Evolutionary conservation across 2,329 filamentous ascomycete species (phyloP).

Genomic region (Fusarium sp.): DNA sequence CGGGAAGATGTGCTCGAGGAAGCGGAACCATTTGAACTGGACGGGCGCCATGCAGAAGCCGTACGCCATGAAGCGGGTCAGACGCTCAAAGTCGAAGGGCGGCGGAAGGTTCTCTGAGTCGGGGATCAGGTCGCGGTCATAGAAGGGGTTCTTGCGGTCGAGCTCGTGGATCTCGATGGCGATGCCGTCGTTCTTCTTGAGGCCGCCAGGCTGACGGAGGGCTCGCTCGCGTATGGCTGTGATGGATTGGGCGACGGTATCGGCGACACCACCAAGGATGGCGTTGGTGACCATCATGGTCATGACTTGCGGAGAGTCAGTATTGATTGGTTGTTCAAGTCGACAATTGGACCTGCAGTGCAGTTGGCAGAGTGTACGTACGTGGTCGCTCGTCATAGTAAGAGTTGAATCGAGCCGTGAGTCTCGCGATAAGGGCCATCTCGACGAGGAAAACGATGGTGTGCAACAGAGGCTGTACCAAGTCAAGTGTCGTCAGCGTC

Average conservation of each 20-base stretch:
- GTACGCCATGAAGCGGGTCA: constrained; percentile 96
- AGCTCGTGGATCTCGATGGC: constrained; percentile 91
- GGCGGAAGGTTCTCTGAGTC: constrained; percentile 73
- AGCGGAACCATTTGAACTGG: constrained; percentile 96
- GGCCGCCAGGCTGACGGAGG: constrained; percentile 70
- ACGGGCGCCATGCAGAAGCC: constrained; percentile 96
- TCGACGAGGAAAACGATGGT: constrained; percentile 86
- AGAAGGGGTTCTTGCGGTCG: constrained; percentile 80
- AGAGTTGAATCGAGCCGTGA: constrained; percentile 89
- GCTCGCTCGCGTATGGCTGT: constrained; percentile 81
- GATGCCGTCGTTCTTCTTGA: constrained; percentile 75
- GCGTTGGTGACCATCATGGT: constrained; percentile 99
- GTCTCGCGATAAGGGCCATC: constrained; percentile 84
- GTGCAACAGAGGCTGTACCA: constrained; percentile 83
- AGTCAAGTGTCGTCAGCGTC: constrained; percentile 35
- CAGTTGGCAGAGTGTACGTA: constrained; percentile 54
- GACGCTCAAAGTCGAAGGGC: constrained; percentile 93
- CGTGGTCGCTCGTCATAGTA: constrained; percentile 93
- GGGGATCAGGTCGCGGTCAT: constrained; percentile 74
- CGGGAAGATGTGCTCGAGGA: constrained; percentile 85
- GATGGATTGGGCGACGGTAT: constrained; percentile 94
- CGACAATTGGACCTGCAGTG: not conserved
- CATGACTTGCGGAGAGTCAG: constrained; percentile 71
- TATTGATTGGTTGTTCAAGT: not conserved
- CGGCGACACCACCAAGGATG: constrained; percentile 92